Percentiles rank a stretch among this genome's conserved stretches.
These are phyloP conservation scores for Xylaria curta DNA, from an alignment of 495 filamentous ascomycete species.

Conservation along the genomic window DNA sequence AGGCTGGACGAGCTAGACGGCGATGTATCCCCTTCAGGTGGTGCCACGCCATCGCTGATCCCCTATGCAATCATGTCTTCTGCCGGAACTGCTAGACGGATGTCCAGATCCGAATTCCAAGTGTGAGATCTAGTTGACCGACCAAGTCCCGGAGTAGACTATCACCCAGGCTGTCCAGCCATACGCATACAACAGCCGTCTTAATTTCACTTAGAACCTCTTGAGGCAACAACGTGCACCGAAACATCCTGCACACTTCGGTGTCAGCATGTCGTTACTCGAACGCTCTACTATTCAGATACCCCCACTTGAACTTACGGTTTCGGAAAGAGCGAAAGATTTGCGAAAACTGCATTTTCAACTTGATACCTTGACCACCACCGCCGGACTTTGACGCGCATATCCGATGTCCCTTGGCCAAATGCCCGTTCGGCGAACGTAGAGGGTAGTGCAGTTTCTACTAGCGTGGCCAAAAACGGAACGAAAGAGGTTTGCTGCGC, in stretches of 20 bases:
- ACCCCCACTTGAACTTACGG: constrained; percentile 34
- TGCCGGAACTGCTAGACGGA: constrained; percentile 33
- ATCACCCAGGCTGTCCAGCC: not conserved
- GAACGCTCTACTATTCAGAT: constrained; percentile 45
- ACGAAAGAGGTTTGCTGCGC: constrained; percentile 37
- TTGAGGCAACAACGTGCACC: constrained; percentile 40
- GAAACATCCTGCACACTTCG: constrained; percentile 44
- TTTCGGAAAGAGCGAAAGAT: constrained; percentile 35
- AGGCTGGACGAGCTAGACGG: constrained; percentile 48
- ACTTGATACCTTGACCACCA: constrained; percentile 45
- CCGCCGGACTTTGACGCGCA: constrained; percentile 41
- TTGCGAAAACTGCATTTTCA: constrained; percentile 42
- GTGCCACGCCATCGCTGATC: constrained; percentile 48
- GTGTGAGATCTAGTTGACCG: no score
- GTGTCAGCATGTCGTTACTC: constrained; percentile 46
- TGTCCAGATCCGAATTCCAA: not conserved
- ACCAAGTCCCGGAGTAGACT: not conserved
- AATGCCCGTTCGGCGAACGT: constrained; percentile 47
- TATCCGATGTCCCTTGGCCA: constrained; percentile 41
- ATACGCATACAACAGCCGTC: not conserved
- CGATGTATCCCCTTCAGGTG: constrained; percentile 47
- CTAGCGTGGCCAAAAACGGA: constrained; percentile 51
- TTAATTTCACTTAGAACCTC: not conserved
- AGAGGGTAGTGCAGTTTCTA: constrained; percentile 50
- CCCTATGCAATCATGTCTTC: constrained; percentile 48